Percentiles rank a stretch among this genome's conserved stretches.
These are phyloP conservation scores for Penicillium paradoxum DNA, from an alignment of 495 filamentous ascomycete species.

Conservation along the genomic window DNA sequence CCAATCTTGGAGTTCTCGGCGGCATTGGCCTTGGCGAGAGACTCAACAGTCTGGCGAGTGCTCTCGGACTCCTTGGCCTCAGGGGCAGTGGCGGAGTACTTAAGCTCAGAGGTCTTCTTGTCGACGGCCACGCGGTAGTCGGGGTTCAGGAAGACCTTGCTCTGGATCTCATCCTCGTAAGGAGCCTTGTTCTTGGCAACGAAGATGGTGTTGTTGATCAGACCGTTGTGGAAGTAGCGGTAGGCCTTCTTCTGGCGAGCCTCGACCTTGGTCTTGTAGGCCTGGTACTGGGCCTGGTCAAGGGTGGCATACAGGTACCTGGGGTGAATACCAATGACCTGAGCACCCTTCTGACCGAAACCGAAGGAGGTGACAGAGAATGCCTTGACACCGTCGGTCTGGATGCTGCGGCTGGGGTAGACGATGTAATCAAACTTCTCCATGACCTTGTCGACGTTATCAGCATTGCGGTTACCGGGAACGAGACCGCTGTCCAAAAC, in stretches of 20 bases:
- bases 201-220: conserved; percentile 97
- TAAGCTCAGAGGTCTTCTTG: conserved; percentile 74
- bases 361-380: conserved; percentile 99
- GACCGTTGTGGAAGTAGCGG: conserved; percentile 92
- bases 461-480: conserved; percentile 94
- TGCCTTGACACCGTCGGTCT: conserved; percentile 96
- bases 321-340: conserved; percentile 93
- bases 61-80: conserved; percentile 56
- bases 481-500: conserved; percentile 90
- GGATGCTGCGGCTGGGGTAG: conserved; percentile 89
- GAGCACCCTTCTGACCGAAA: conserved; percentile 98
- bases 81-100: conserved; percentile 60
- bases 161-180: conserved; percentile 82
- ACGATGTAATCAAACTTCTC: conserved; percentile 97
- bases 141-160: conserved; percentile 90
- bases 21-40: conserved; percentile 67
- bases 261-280: conserved; percentile 82
- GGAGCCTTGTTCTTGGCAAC: conserved; percentile 88
- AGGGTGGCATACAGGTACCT: conserved; percentile 95
- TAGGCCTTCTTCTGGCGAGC: conserved; percentile 97
- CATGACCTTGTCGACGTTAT: conserved; percentile 94
- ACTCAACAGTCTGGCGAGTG: conserved; percentile 74
- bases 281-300: conserved; percentile 72
- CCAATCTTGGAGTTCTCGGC: conserved; percentile 76
- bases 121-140: conserved; percentile 78